These are phyloP conservation scores for Penicillium sp. DNA, from an alignment of 2,329 filamentous ascomycete genomes.

Conservation along the genomic window DNA sequence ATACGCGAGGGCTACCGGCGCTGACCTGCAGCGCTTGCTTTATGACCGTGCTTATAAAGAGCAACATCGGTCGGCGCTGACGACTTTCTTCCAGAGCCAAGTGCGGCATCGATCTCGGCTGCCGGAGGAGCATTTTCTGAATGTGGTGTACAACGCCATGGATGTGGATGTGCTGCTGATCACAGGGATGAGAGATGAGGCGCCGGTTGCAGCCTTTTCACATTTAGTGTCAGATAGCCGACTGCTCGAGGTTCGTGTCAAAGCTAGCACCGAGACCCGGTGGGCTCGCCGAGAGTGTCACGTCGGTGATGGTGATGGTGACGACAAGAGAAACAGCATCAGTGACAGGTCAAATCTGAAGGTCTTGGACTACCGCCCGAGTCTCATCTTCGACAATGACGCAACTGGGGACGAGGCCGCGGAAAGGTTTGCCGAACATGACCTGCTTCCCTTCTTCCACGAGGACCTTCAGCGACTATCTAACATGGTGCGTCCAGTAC, in stretches of 20 bases:
- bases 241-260: conserved; percentile 55
- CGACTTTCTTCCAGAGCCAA: conserved; percentile 51
- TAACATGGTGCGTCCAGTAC: conserved; percentile 50
- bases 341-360: conserved; percentile 7
- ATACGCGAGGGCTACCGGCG: conserved; percentile 52
- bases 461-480: conserved; percentile 48
- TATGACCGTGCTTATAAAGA: conserved; percentile 61
- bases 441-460: conserved; percentile 49
- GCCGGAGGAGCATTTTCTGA: conserved; percentile 52
- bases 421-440: conserved; percentile 42
- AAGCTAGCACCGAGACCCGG: conserved; percentile 41
- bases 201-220: conserved; percentile 55
- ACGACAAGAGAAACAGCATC: not conserved
- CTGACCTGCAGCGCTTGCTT: conserved; percentile 51
- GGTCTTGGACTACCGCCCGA: conserved; percentile 37
- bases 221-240: conserved; percentile 54
- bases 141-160: conserved; percentile 42
- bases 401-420: conserved; percentile 40
- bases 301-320: not conserved
- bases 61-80: conserved; percentile 54
- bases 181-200: conserved; percentile 62
- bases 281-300: conserved; percentile 10
- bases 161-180: conserved; percentile 58
- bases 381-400: conserved; percentile 54
- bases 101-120: conserved; percentile 46